Base-by-base conservation (phyloP, 1,284 basidiomycete genomes). In the Pterulicium gracile region DNA sequence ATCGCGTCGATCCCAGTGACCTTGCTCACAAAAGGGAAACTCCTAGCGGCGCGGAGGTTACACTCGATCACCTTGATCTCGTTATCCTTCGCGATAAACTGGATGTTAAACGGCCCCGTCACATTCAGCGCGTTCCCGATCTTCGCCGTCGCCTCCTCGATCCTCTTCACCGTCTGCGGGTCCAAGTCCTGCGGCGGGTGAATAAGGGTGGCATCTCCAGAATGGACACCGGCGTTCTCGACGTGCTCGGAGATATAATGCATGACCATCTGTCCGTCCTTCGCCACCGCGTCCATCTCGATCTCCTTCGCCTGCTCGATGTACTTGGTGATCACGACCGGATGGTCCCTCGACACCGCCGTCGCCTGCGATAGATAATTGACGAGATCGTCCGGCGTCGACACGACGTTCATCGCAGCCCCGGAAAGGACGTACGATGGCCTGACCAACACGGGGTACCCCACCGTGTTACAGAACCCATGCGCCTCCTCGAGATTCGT, bases 61-160 rank as follows among this genome's bases (percentile, higher is more conserved):
- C 95, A 98, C 66, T 98, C 95, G 62, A 98, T 98, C 57, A 98
- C 95, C 77, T 98, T 97, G 77, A 98, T 98, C 66, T 98, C 95
- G 70, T 98, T 98, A 70, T 98, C 88, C 78, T 98, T 98, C 49
- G 94, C 94, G 58, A 98, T 97, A 70, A 98, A 97, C 70, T 98
- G 96, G 61, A 98, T 98, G 67, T 98, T 98, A 79, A 89, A 98
- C 2, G 95, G 96, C 20, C 95, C 96, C 3, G 95, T 98, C 46
- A 98, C 93, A 62, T 98, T 96, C 50, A 98, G 79, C n/a, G 94
- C 94, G 53, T 91, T 87, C 22, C 91, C 95, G 53, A 98, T 98
- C 77, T 98, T 98, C 42, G 83, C 82, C 1, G 95, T 98, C 14
- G 95, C 95, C 56, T 93, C 89, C 64, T 94, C 93, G 56, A 98